Percentiles rank a stretch among this genome's conserved stretches.
These are phyloP conservation scores for Graphilbum ipis-grandicollis DNA, from an alignment of 2,329 filamentous ascomycete species.

Conservation along the genomic window DNA sequence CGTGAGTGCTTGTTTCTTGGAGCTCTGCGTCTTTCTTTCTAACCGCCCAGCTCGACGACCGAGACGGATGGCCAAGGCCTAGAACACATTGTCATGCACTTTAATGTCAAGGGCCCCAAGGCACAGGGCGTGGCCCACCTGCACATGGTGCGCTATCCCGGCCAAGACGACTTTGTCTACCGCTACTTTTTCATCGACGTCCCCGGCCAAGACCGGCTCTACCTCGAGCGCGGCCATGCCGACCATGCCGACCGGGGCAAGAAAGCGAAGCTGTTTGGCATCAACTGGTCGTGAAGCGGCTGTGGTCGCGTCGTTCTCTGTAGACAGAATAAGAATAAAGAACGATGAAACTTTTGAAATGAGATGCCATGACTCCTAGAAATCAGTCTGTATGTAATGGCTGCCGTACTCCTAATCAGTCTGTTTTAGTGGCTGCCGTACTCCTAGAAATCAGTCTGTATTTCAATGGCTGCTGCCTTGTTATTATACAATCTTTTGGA, in stretches of 20 bases:
- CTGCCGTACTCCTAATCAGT: no score
- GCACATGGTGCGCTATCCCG: constrained; percentile 55
- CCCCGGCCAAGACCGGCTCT: constrained; percentile 48
- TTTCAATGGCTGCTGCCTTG: no score
- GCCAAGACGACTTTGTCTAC: constrained; percentile 56
- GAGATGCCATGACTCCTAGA: no score
- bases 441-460: no score
- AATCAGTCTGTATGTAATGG: no score
- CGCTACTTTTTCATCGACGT: constrained; percentile 67
- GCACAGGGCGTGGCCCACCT: constrained; percentile 58
- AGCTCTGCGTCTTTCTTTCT: neutral
- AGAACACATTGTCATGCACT: constrained; percentile 71
- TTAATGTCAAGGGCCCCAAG: constrained; percentile 66
- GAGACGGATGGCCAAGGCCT: constrained; percentile 57
- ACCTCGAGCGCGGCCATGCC: constrained; percentile 44
- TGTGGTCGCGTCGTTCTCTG: neutral
- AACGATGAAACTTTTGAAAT: no score
- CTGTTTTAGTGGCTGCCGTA: no score
- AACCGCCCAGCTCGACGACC: constrained; percentile 36
- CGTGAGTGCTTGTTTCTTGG: constrained; percentile 21
- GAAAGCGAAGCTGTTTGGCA: constrained; percentile 41
- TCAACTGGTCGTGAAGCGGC: constrained; percentile 36
- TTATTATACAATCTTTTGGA: no score
- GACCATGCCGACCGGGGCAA: constrained; percentile 9
- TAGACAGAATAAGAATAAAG: no score